phyloP scores from a whole-genome alignment of 2,329 filamentous ascomycete genomes.

The Hypoxylon sp. region DNA sequence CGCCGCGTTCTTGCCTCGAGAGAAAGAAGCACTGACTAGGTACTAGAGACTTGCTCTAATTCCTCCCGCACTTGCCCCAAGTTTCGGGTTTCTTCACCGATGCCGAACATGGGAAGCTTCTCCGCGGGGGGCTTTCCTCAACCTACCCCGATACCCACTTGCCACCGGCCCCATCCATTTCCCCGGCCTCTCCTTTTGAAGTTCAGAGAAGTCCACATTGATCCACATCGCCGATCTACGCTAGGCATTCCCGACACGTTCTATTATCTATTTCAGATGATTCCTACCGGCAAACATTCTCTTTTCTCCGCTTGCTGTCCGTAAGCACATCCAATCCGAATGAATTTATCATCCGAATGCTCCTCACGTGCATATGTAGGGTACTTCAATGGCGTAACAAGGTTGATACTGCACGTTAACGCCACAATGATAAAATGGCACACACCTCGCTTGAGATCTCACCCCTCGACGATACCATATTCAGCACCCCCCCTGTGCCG shows the following conservation, averaged over 20 bases:
- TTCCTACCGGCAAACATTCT: background rate
- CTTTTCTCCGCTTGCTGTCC: background rate
- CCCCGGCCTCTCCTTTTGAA: conserved; percentile 11
- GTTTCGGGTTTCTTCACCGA: conserved; percentile 19
- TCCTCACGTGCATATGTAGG: background rate
- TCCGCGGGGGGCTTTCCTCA: background rate
- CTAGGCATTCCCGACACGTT: background rate
- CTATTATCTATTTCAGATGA: background rate
- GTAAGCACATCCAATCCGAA: background rate
- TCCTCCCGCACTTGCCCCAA: conserved; percentile 1
- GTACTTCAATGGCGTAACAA: background rate
- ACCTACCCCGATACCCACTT: background rate
- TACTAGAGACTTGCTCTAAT: too few species aligned
- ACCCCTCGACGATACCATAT: background rate
- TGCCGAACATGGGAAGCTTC: conserved; percentile 12
- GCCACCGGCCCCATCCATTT: conserved; percentile 9
- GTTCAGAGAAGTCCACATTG: background rate
- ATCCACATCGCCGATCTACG: background rate
- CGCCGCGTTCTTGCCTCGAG: background rate
- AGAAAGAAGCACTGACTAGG: background rate
- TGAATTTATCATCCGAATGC: background rate
- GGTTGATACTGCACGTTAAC: background rate
- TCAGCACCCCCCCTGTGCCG: background rate
- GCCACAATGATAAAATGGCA: background rate
- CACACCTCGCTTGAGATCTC: background rate